Base-by-base conservation (phyloP, 192 early-diverging fungal species). In the Umbelopsis isabellina region DNA sequence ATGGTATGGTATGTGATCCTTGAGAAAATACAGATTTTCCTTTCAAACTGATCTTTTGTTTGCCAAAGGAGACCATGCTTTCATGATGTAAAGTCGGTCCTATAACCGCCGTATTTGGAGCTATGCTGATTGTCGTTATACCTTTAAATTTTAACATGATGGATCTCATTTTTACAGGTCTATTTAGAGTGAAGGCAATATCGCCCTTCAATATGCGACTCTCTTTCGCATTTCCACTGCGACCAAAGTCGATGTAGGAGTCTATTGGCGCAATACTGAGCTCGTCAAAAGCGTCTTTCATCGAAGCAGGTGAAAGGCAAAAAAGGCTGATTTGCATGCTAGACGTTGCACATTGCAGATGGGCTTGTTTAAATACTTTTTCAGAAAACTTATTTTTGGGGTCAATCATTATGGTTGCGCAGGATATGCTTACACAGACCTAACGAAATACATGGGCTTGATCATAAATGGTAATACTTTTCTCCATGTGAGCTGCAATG, bases 131-230 rank as follows among this genome's bases (percentile, higher is more conserved):
- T 11, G 47, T 51, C 27, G 68, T 72, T 25, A 67, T 72, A 1
- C 77, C 77, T 53, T 79, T 79, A 58, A 79, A 79, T 69, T 79
- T 79, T 10, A 79, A 47, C 4, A 52, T 49, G 49, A 79, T 79
- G n/a, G 52, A 52, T n/a, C 45, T 46, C 30, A 79, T 75, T 22
- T 74, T 79, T 18, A 68, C 52, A 27, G 73, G 48, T 35, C 65
- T 74, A 37, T 66, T 69, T 21, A 79, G 27, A 21, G 48, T 61
- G 49, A 79, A 52, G 15, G 46, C 25, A 16, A 72, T 48, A 33
- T 67, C 50, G 1, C 77, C 77, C 37, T 69, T 52, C 37, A 77
- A 66, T 49, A 69, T 48, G 30, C 53, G 67, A 46, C 49, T 20
- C 46, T 45, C 18, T 61, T 61, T 25, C 16, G 55, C 7, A 35